These are phyloP conservation scores for Fusarium heterosporum DNA, from an alignment of 2,329 filamentous ascomycete species.

Conservation along the genomic window DNA sequence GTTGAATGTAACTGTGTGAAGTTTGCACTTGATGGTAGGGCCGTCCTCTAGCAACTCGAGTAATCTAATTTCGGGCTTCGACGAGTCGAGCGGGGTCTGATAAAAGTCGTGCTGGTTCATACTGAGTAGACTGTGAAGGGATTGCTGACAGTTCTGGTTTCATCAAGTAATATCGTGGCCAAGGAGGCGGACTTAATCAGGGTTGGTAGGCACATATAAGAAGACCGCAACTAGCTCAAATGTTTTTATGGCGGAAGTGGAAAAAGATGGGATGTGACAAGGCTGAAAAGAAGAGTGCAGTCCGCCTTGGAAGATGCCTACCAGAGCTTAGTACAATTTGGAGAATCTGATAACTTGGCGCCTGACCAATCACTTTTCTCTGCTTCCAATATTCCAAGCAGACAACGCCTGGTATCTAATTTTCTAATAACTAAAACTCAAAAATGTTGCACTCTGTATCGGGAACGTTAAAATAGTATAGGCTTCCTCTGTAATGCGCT, in stretches of 20 bases:
- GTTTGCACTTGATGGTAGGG: not conserved
- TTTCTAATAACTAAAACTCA: not conserved
- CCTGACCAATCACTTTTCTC: not conserved
- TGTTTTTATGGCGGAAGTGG: not conserved
- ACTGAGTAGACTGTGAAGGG: not conserved
- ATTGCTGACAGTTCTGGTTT: not conserved
- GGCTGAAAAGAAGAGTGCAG: not conserved
- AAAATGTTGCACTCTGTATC: not conserved
- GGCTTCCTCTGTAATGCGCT: not conserved
- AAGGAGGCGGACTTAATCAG: not conserved
- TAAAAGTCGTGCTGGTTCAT: not conserved
- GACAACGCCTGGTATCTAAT: not conserved
- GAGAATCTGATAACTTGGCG: not conserved
- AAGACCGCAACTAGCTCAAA: fast-evolving
- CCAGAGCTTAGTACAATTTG: not conserved
- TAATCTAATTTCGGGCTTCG: constrained; percentile 1
- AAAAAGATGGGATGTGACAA: not conserved
- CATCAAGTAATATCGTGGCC: not conserved
- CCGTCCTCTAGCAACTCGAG: not conserved
- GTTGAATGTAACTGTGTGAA: not conserved
- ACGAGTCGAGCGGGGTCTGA: constrained; percentile 1
- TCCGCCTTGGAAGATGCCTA: not conserved
- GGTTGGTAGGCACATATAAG: not conserved
- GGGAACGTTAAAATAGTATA: not conserved
- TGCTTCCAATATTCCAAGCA: not conserved